phyloP scores from a whole-genome alignment of 768 basidiomycete species.

The Hirschioporus abietinus region DNA sequence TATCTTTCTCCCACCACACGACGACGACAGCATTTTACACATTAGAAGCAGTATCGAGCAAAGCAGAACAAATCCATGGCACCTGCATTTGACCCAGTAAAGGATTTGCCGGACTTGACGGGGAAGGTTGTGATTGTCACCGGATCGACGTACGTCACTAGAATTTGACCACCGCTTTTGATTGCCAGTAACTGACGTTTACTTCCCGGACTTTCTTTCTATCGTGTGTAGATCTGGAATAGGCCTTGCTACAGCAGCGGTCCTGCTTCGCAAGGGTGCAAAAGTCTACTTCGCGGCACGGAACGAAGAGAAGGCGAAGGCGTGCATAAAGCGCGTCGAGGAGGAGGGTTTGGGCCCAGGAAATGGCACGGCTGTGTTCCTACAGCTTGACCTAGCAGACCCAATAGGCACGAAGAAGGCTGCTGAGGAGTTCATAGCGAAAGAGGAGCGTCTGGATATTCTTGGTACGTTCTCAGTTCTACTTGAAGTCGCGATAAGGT shows the following conservation, averaged over 20 bases:
- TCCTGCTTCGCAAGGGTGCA: conserved; percentile 48
- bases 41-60: background rate
- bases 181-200: background rate
- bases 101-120: conserved; percentile 38
- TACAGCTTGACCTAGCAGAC: conserved; percentile 47
- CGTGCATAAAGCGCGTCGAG: conserved; percentile 42
- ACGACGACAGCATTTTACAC: no score
- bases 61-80: background rate
- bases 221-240: conserved; percentile 35
- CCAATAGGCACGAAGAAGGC: conserved; percentile 41
- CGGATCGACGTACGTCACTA: conserved; percentile 45
- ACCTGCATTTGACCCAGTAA: conserved; percentile 27
- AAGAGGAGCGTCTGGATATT: conserved; percentile 50
- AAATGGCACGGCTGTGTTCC: conserved; percentile 42
- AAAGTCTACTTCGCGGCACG: conserved; percentile 57
- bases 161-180: background rate
- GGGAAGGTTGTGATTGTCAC: conserved; percentile 54
- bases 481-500: background rate
- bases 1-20: no score
- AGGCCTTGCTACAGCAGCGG: conserved; percentile 46
- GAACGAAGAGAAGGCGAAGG: conserved; percentile 37
- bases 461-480: conserved; percentile 32
- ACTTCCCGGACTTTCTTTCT: background rate
- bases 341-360: conserved; percentile 38
- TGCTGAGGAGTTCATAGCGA: conserved; percentile 43